Percentiles rank a stretch among this genome's conserved stretches.
Evolutionary conservation across 106 monocot species (phyloP).

Genomic region (Dendrobium catenatum): DNA sequence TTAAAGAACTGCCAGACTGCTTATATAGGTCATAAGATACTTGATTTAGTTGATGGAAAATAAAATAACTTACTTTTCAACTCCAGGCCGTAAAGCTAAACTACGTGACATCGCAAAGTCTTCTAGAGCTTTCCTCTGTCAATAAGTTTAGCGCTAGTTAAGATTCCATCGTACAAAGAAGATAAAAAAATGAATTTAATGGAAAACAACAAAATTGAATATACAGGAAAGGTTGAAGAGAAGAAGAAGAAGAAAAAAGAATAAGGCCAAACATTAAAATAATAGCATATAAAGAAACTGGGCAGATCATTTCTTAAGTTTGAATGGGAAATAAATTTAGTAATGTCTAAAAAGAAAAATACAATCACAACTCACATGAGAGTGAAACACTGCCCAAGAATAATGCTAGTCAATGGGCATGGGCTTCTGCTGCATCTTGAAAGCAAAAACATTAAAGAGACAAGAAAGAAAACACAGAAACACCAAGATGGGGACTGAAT

Average conservation of each 20-base stretch:
- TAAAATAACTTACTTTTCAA: constrained; percentile 49
- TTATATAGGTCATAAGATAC: not conserved
- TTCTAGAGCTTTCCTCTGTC: constrained; percentile 70
- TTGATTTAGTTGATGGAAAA: not conserved
- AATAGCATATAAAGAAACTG: not conserved
- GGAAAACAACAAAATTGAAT: not conserved
- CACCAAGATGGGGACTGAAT: too few relatives aligned
- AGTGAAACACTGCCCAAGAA: not conserved
- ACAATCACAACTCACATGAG: not conserved
- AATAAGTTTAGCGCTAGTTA: constrained; percentile 14
- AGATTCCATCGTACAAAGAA: not conserved
- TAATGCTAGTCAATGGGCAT: too few relatives aligned
- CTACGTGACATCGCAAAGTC: constrained; percentile 55
- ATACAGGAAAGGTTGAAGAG: not conserved
- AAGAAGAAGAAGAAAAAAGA: not conserved
- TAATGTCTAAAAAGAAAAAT: not conserved
- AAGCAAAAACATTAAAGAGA: too few relatives aligned
- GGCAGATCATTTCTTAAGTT: not conserved
- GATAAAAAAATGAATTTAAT: not conserved
- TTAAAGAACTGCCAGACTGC: not conserved
- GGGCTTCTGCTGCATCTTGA: too few relatives aligned
- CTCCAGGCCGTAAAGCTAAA: constrained; percentile 79
- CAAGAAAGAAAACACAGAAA: too few relatives aligned
- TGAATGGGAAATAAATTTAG: not conserved
- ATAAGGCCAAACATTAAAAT: not conserved